Base-by-base conservation (phyloP, 768 basidiomycete genomes). In the Lentinula sp. region DNA sequence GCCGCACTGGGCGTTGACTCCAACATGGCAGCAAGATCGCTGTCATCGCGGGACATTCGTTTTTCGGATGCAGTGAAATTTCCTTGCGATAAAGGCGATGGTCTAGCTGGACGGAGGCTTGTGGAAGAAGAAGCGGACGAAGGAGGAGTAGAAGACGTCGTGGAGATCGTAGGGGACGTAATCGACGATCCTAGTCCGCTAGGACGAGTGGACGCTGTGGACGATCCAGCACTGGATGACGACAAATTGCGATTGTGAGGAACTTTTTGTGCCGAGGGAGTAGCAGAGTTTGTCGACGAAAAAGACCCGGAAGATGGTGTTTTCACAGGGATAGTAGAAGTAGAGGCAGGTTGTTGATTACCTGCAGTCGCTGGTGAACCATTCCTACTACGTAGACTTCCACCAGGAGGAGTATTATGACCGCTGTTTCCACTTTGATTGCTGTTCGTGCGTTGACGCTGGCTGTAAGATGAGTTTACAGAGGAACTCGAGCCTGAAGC, bases 401-500 rank as follows among this genome's bases (percentile, higher is more conserved):
- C 72, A 69, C 58, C 74, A 69, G 61, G 71, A 32, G 65, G 53
- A 23, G 59, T 63, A 58, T 74, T 76, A 59, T 76, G 73, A 50
- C 74, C 64, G 71, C 80, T 77, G 53, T 81, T 72, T 45, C 78
- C 77, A 58, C 88, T 88, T 66, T 89, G 89, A 65, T 80, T 84
- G 68, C 88, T 89, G 71, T 82, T 85, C 10, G 88, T 91, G 48
- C 88, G 79, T 66, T 83, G 86, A 18, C 89, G 84, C 40, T 56
- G 72, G 57, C 84, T 80, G 39, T 71, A 73, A 61, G 80, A 70
- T 57, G 92, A 93, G 69, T 87, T 89, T 65, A 93, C 78, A 0
- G 92, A 93, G 4, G 89, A 85, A 28, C 86, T 83, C 0, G 91
- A 93, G 49, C 83, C 85, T 6, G 92, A 88, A 7, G 91, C 91